Evolutionary conservation across 2,329 filamentous ascomycete species (phyloP).

Genomic region (Coniochaeta ligniaria): DNA sequence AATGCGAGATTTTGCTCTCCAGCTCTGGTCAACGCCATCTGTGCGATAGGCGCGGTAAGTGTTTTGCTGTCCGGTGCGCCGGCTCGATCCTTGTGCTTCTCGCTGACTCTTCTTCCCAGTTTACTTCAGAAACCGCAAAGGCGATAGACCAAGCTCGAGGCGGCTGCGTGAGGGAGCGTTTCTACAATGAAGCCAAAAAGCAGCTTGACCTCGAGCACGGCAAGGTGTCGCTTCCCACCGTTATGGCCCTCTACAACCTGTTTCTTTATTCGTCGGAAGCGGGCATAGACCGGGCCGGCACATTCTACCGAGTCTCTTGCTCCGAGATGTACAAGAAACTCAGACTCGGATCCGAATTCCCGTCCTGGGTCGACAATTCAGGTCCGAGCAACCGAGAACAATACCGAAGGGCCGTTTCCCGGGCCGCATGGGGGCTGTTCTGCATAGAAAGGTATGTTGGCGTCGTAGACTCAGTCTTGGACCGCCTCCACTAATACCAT

Average conservation of each 20-base stretch:
- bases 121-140: neutral
- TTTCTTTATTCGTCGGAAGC: conserved; percentile 3
- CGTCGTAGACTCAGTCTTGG: neutral
- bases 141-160: neutral
- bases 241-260: conserved; percentile 2
- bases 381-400: neutral
- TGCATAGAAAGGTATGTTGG: neutral
- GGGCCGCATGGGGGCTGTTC: conserved; percentile 1
- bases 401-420: neutral
- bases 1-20: neutral
- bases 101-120: neutral
- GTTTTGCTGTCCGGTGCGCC: neutral
- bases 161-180: neutral
- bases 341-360: neutral
- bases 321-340: neutral
- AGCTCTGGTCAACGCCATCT: neutral
- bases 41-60: conserved; percentile 1
- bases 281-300: conserved; percentile 1
- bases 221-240: conserved; percentile 1
- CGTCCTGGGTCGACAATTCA: neutral
- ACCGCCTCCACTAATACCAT: neutral
- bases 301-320: neutral
- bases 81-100: neutral
- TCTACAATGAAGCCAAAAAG: conserved; percentile 4
- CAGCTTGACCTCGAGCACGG: conserved; percentile 4